phyloP scores from a whole-genome alignment of 2,329 filamentous ascomycete species.

The Aspergillus chevalieri region DNA sequence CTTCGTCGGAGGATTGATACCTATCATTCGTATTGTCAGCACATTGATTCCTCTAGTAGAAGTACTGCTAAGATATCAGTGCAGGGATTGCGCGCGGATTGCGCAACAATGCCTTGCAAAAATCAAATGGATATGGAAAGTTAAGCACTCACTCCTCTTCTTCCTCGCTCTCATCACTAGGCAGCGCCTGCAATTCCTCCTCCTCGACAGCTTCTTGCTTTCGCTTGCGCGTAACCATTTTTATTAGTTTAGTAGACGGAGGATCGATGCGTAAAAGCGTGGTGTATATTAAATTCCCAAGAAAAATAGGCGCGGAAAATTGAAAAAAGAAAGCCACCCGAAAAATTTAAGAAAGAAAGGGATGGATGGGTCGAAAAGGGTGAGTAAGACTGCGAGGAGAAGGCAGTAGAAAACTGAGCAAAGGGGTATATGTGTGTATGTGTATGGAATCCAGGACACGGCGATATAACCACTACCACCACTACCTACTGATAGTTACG shows the following conservation, averaged over 20 bases:
- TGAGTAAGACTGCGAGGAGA: too few relatives aligned
- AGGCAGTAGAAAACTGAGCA: too few relatives aligned
- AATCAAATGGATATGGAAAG: background rate
- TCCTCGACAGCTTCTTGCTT: slow-evolving; percentile 45
- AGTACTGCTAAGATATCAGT: background rate
- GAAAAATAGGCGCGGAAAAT: background rate
- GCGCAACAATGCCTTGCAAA: background rate
- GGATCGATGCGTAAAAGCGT: too few relatives aligned
- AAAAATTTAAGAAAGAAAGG: slow-evolving; percentile 12
- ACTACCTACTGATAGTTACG: background rate
- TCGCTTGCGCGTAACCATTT: slow-evolving; percentile 46
- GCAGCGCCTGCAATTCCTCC: slow-evolving; percentile 43
- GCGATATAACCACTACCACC: too few relatives aligned
- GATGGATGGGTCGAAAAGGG: background rate
- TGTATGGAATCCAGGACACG: too few relatives aligned
- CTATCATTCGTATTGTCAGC: slow-evolving; percentile 11
- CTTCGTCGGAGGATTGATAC: slow-evolving; percentile 30
- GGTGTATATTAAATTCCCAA: background rate
- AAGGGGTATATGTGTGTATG: too few relatives aligned
- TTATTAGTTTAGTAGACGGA: slow-evolving; percentile 1
- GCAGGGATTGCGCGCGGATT: background rate
- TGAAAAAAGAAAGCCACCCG: slow-evolving; percentile 4
- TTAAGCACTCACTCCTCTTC: slow-evolving; percentile 41
- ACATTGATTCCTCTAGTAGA: background rate
- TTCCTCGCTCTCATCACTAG: slow-evolving; percentile 46